Conservation (phyloP, 495 filamentous ascomycete genomes). For the Aspergillus coremiiformis region DNA sequence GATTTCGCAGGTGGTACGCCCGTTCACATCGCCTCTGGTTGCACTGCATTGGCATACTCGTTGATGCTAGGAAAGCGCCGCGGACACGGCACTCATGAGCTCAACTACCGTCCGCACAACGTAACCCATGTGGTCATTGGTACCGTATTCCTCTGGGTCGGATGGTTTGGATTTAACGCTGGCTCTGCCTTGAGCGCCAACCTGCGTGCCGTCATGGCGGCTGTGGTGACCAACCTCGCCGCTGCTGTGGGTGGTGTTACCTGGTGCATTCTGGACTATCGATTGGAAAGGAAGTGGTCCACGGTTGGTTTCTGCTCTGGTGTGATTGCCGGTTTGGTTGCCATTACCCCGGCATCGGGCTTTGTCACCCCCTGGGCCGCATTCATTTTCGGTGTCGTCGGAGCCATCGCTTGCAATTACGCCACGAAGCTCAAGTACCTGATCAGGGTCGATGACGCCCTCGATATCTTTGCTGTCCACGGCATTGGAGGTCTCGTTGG, state of each 20-base stretch:
- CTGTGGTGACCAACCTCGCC: slow-evolving; percentile 50
- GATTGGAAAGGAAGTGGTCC: slow-evolving; percentile 92
- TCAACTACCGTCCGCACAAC: slow-evolving; percentile 97
- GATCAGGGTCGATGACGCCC: slow-evolving; percentile 76
- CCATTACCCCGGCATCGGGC: slow-evolving; percentile 87
- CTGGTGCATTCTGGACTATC: slow-evolving; percentile 92
- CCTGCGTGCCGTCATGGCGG: slow-evolving; percentile 61
- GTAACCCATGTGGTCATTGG: slow-evolving; percentile 95
- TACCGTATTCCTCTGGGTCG: slow-evolving; percentile 97
- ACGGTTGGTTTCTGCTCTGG: slow-evolving; percentile 96
- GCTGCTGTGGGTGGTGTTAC: slow-evolving; percentile 75
- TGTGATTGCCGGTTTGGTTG: slow-evolving; percentile 84
- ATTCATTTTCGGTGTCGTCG: slow-evolving; percentile 81
- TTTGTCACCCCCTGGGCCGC: slow-evolving; percentile 90
- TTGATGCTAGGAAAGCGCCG: slow-evolving; percentile 77
- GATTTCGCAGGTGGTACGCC: slow-evolving; percentile 97
- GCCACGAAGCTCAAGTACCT: slow-evolving; percentile 95
- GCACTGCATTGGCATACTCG: slow-evolving; percentile 81
- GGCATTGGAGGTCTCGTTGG: slow-evolving; percentile 81
- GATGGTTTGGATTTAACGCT: slow-evolving; percentile 98
- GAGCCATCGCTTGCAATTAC: slow-evolving; percentile 83
- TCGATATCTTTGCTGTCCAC: slow-evolving; percentile 94
- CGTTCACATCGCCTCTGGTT: slow-evolving; percentile 90
- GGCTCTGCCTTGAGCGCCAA: slow-evolving; percentile 87
- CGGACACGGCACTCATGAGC: slow-evolving; percentile 75